Evolutionary conservation across 148 eudicot genomes (phyloP).

Genomic region (Arctostaphylos glauca): DNA sequence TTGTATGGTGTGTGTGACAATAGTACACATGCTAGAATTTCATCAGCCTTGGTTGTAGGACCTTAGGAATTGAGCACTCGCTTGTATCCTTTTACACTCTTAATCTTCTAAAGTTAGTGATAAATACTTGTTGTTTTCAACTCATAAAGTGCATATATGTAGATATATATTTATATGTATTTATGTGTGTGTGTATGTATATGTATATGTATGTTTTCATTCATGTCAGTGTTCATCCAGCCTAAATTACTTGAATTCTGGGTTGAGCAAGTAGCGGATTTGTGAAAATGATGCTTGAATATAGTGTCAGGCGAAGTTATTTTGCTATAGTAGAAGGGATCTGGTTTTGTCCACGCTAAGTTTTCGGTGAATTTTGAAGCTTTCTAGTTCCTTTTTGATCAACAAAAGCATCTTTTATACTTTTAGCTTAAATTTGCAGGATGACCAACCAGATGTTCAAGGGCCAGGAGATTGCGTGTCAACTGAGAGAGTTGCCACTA

Average conservation of each 20-base stretch:
- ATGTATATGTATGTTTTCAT: too few species aligned
- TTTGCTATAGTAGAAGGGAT: not conserved
- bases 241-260: not conserved
- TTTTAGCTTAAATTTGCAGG: conserved; percentile 35
- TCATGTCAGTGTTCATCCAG: not conserved
- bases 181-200: too few species aligned
- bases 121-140: not conserved
- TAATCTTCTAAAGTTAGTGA: not conserved
- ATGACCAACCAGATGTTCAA: conserved; percentile 96
- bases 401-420: too few species aligned
- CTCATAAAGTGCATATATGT: not conserved
- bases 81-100: not conserved
- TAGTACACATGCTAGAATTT: not conserved
- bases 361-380: not conserved
- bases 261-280: not conserved
- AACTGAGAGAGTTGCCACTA: conserved; percentile 81
- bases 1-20: not conserved
- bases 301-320: too few species aligned
- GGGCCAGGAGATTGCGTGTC: conserved; percentile 90
- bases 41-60: not conserved
- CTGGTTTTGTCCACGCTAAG: not conserved
- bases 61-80: not conserved
- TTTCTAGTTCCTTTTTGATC: not conserved
- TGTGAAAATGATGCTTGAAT: not conserved
- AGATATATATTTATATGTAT: too few species aligned